Evolutionary conservation across 495 filamentous ascomycete genomes (phyloP), one percentile per base, ranked within the genome.

Genomic region (Beverwykella pulmonaria): DNA sequence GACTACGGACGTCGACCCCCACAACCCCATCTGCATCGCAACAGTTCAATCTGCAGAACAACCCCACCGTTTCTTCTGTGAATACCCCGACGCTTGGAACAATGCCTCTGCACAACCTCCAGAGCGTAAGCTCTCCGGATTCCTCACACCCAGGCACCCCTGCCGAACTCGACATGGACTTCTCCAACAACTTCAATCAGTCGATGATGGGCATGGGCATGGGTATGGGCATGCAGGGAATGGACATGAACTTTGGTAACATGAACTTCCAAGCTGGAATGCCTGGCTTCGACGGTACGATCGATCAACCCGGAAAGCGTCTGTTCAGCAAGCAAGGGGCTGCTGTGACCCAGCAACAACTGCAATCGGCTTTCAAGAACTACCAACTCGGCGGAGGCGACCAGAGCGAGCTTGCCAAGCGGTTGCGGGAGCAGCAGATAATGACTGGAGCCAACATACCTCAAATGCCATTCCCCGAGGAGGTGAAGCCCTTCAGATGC

Each of bases 1-100:
- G 90, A 14, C 86, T 97, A 66, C 89, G 90, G 58, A 87, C 86
- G 9, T 94, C 93, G 6, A 89, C 90, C 71, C 94, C 95, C 2
- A 85, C 90, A 19, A 98, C 94, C 12, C 94, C 94, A 1, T 87
- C 91, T 17, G 83, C 88, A 29, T 83, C 88, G 74, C 83, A 59
- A 83, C 85, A 27, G 70, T 84, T 66, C 79, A 80, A 58, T 25
- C 87, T 95, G 75, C 90, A 93, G 73, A 91, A 96, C 73, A 98
- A 98, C 72, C 94, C 94, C 25, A 98, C 92, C 0, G 91, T 98
- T n/a, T 96, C 94, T 12, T 97, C 93, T 36, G 93, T 97, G 57
- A 98, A 98, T 72, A 97, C 92, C 2, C 94, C 93, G 0, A 96
- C 93, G 12, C 79, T 97, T 59, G 56, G 76, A 64, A 78, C 75